Conservation (phyloP, 1,284 basidiomycete species). For the Coniferiporia sulphurascens region DNA sequence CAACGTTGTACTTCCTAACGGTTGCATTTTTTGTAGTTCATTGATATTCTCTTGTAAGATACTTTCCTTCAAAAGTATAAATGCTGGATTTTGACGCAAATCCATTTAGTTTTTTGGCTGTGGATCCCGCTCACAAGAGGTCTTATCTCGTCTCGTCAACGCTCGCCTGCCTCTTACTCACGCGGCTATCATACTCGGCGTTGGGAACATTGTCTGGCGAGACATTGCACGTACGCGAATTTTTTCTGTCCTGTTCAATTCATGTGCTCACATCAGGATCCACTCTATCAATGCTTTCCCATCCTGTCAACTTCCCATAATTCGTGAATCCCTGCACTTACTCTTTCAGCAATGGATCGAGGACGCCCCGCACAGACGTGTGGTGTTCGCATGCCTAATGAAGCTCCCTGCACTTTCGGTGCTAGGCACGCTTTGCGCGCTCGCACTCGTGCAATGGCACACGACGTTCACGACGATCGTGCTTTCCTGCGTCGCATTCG, state of each 20-base stretch:
- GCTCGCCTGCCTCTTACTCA: slow-evolving; percentile 16
- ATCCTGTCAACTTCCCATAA: no score
- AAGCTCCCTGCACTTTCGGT: slow-evolving; percentile 16
- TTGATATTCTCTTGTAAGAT: slow-evolving; percentile 14
- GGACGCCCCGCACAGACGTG: slow-evolving; percentile 9
- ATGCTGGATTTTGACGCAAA: background rate
- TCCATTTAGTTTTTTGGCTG: slow-evolving; percentile 3
- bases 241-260: background rate
- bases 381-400: slow-evolving; percentile 11
- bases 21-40: background rate
- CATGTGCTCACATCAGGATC: background rate
- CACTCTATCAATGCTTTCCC: background rate
- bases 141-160: slow-evolving; percentile 9
- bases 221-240: slow-evolving; percentile 10
- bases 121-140: background rate
- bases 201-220: slow-evolving; percentile 15
- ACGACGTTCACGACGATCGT: slow-evolving; percentile 10
- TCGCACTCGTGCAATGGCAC: slow-evolving; percentile 10
- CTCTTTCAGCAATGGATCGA: slow-evolving; percentile 7
- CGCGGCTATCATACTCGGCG: slow-evolving; percentile 10
- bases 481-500: background rate
- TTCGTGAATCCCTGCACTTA: no score
- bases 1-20: background rate
- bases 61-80: background rate
- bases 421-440: slow-evolving; percentile 9